Conservation (phyloP, 2,329 filamentous ascomycete species). For the Neopestalotiopsis sp. region DNA sequence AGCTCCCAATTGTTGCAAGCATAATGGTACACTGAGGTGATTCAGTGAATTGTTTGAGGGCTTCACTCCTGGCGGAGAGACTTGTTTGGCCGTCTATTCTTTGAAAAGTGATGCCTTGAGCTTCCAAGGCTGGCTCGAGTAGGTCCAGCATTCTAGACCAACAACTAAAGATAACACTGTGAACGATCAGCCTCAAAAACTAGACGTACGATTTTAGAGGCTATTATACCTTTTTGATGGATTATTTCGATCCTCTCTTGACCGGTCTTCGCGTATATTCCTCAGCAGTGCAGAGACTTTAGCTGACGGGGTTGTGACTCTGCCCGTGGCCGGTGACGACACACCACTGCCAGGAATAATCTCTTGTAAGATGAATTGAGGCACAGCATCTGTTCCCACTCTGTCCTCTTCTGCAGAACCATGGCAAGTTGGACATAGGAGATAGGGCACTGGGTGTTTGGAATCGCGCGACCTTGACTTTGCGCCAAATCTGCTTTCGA, state of each 20-base stretch:
- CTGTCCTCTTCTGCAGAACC: not conserved
- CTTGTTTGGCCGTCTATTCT: not conserved
- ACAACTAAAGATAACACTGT: not conserved
- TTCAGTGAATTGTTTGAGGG: constrained; percentile 26
- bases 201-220: too few relatives aligned
- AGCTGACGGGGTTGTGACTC: not conserved
- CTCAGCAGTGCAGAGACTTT: not conserved
- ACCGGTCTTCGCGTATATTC: not conserved
- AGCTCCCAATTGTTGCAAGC: constrained; percentile 35
- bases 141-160: not conserved
- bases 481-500: not conserved
- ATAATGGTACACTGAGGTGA: constrained; percentile 31
- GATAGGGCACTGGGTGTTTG: too few relatives aligned
- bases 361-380: not conserved
- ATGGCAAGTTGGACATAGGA: not conserved
- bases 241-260: not conserved
- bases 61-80: constrained; percentile 17
- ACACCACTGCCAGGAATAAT: not conserved
- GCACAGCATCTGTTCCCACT: too few relatives aligned
- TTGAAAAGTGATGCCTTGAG: not conserved
- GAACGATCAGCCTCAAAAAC: not conserved
- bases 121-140: not conserved
- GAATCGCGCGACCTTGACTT: too few relatives aligned
- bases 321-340: not conserved
- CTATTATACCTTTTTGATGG: too few relatives aligned